Base-by-base conservation (phyloP, 352 stramenopile species). In the Phytopythium sindhum region DNA sequence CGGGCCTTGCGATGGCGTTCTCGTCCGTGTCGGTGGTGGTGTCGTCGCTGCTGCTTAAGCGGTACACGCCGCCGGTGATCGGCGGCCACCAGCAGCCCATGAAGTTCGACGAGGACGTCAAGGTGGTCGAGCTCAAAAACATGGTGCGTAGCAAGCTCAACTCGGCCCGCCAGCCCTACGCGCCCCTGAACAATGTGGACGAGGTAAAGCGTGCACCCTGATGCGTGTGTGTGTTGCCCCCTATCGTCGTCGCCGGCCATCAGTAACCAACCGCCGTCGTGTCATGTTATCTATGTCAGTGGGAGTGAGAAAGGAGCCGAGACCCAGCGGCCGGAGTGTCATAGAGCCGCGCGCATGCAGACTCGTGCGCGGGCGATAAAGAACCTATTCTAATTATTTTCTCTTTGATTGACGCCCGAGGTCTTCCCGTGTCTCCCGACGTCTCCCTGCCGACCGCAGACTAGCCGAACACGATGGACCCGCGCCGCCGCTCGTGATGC, bases 1-100 rank as follows among this genome's bases (percentile, higher is more conserved):
- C 89, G 24, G 89, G 89, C 29, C 75, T 96, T 31, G 86, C 88
- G 9, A 96, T 96, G 89, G 88, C 88, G 2, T 91, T 96, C 55
- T 96, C 87, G 29, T 96, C 88, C 2, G 88, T 96, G 2, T 95
- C 89, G 2, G 89, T 96, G 0, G 85, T 96, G 4, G 63, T 90
- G 17, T 96, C 88, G 26, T 96, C 87, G 59, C 64, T 96, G 31
- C n/a, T 93, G 42, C 65, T 96, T n/a, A 95, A 95, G 62, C 73
- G 73, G 15, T 96, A 96, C 66, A 60, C 73, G 33, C 26, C 74
- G 0, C 88, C 88, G 9, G 59, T 79, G 41, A 59, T 95, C 10
- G 53, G 69, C 17, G 50, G 72, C 12, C 88, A 81, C 56, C 42
- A 44, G 2, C 60, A 69, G 24, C 64, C 73, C 23, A 63, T 79